Evolutionary conservation across 1,284 basidiomycete genomes (phyloP).

Genomic region (Microstroma glucosiphilum): DNA sequence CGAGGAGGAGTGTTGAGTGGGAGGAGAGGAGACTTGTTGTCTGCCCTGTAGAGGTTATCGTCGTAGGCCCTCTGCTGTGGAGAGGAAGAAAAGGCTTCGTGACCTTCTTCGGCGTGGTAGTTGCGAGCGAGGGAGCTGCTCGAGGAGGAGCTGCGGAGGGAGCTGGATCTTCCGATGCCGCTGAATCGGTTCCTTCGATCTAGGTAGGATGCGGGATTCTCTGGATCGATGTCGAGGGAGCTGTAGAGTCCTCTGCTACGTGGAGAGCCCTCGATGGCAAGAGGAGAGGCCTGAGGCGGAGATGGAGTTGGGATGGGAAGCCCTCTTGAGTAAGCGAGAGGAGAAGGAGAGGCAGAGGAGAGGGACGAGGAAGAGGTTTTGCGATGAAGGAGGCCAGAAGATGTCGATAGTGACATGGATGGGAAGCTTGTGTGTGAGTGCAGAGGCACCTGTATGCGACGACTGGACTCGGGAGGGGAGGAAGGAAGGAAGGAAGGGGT

Average conservation of each 20-base stretch:
- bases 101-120: constrained; percentile 4
- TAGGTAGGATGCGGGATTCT: background rate
- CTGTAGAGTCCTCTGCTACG: background rate
- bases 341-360: background rate
- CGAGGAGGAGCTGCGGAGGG: background rate
- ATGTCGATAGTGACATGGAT: background rate
- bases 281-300: background rate
- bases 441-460: too few species aligned
- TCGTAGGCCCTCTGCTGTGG: constrained; percentile 1
- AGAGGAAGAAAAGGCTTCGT: constrained; percentile 1
- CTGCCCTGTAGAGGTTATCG: background rate
- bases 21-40: background rate
- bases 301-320: too few species aligned
- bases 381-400: constrained; percentile 3
- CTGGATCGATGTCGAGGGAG: constrained; percentile 3
- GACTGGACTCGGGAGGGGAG: too few species aligned
- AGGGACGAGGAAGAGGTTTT: constrained; percentile 3
- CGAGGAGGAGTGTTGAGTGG: constrained; percentile 2
- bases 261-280: background rate
- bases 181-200: background rate
- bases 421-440: too few species aligned
- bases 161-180: background rate
- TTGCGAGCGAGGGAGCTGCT: constrained; percentile 3
- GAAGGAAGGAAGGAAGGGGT: too few species aligned
- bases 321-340: too few species aligned